These are phyloP conservation scores for Pythium periplocum DNA, from an alignment of 352 stramenopile genomes.

Conservation along the genomic window DNA sequence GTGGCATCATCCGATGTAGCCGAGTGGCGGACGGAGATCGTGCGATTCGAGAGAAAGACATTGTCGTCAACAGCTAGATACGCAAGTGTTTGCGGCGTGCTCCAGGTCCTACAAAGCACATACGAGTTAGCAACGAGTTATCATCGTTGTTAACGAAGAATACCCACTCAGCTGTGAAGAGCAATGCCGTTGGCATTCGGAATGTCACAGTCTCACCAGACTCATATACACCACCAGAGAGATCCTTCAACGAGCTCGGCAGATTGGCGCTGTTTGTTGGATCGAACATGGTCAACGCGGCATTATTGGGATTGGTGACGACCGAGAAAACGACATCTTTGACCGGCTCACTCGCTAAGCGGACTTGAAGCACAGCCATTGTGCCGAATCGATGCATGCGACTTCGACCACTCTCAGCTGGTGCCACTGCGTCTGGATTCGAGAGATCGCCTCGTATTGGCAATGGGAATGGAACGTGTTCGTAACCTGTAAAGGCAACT, in stretches of 20 bases:
- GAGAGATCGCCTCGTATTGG: constrained; percentile 36
- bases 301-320: constrained; percentile 20
- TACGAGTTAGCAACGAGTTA: neutral
- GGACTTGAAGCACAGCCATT: constrained; percentile 25
- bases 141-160: neutral
- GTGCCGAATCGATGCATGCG: constrained; percentile 50
- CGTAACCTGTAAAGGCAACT: constrained; percentile 28
- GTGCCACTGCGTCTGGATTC: constrained; percentile 24
- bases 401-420: constrained; percentile 32
- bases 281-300: constrained; percentile 33
- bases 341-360: constrained; percentile 53
- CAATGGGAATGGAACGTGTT: constrained; percentile 41
- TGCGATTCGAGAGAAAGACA: constrained; percentile 43
- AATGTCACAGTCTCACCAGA: constrained; percentile 25
- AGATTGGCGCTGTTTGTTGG: constrained; percentile 23
- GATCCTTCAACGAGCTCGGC: constrained; percentile 8
- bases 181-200: constrained; percentile 32
- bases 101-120: constrained; percentile 39
- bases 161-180: constrained; percentile 37
- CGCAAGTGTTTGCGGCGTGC: constrained; percentile 38
- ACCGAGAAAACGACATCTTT: constrained; percentile 36
- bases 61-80: constrained; percentile 65
- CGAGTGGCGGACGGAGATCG: constrained; percentile 28
- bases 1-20: constrained; percentile 23
- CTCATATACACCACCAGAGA: constrained; percentile 40